Conservation (phyloP, 352 stramenopile species). For the Phytophthora chlamydospora region DNA sequence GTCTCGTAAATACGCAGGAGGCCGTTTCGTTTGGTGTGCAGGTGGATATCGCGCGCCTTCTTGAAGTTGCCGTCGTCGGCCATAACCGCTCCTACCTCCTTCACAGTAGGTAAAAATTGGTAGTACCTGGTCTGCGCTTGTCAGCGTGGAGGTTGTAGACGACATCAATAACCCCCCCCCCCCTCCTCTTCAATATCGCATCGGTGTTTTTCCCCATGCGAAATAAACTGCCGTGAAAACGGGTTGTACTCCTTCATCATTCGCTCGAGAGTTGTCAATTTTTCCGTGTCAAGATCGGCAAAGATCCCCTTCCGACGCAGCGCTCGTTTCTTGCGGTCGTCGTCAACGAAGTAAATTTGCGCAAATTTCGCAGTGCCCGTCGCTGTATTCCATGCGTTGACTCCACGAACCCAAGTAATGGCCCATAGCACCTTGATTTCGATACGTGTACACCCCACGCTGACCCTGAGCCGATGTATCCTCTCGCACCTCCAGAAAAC, state of each 20-base stretch:
- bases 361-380: constrained; percentile 1
- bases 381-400: not conserved
- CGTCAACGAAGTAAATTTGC: constrained; percentile 15
- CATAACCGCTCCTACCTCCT: constrained; percentile 1
- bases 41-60: not conserved
- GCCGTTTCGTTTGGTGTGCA: not conserved
- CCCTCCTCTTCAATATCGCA: not conserved
- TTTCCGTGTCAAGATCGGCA: not conserved
- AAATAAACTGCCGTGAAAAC: constrained; percentile 12
- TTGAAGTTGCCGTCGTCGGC: constrained; percentile 6
- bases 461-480: constrained; percentile 4
- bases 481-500: not conserved
- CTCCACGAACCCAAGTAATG: constrained; percentile 14
- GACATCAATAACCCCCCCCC: not conserved
- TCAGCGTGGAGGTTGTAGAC: not conserved
- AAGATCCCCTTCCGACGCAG: constrained; percentile 1
- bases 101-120: constrained; percentile 2
- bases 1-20: constrained; percentile 5
- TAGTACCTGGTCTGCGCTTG: not conserved
- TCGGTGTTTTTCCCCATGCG: not conserved
- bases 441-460: constrained; percentile 15
- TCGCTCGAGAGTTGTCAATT: not conserved
- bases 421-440: constrained; percentile 5
- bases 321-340: not conserved
- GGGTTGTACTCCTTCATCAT: constrained; percentile 12